These are phyloP conservation scores for Mycena haematopus DNA, from an alignment of 768 basidiomycete species.

Conservation along the genomic window DNA sequence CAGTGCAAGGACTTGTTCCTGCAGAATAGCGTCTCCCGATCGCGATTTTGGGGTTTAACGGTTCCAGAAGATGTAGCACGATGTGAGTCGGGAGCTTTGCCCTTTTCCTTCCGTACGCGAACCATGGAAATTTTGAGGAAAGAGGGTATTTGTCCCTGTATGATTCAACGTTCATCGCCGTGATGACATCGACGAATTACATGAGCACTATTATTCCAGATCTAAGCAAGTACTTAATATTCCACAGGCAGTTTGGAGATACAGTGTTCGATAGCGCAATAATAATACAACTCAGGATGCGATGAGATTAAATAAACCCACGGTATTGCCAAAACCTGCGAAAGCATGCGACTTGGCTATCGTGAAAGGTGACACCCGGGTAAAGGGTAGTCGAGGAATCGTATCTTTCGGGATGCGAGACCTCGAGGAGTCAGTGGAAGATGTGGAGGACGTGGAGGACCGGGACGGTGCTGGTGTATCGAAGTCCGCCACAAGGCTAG, in stretches of 20 bases:
- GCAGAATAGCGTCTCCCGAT: slow-evolving; percentile 31
- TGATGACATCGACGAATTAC: not conserved
- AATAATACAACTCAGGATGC: slow-evolving; percentile 17
- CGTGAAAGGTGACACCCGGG: slow-evolving; percentile 70
- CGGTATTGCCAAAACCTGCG: slow-evolving; percentile 82
- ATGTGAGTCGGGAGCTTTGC: slow-evolving; percentile 15
- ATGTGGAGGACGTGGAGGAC: slow-evolving; percentile 31
- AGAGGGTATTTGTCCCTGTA: slow-evolving; percentile 7
- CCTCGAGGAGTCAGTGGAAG: slow-evolving; percentile 21
- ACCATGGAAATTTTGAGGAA: slow-evolving; percentile 30
- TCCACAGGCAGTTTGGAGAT: slow-evolving; percentile 13
- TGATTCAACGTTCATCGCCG: not conserved
- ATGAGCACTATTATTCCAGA: not conserved
- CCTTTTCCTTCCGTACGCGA: slow-evolving; percentile 36
- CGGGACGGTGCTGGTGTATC: slow-evolving; percentile 31
- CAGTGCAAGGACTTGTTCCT: slow-evolving; percentile 45
- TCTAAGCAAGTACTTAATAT: not conserved
- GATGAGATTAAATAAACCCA: slow-evolving; percentile 60
- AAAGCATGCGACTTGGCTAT: slow-evolving; percentile 56
- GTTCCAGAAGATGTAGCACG: slow-evolving; percentile 19
- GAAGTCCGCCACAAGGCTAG: slow-evolving; percentile 45
- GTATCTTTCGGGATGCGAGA: slow-evolving; percentile 33
- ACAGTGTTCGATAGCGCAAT: slow-evolving; percentile 11
- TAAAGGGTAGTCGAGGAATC: slow-evolving; percentile 76
- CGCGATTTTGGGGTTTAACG: slow-evolving; percentile 26